Base-by-base conservation (phyloP, 2,329 filamentous ascomycete genomes). In the Stromatinia cepivora region DNA sequence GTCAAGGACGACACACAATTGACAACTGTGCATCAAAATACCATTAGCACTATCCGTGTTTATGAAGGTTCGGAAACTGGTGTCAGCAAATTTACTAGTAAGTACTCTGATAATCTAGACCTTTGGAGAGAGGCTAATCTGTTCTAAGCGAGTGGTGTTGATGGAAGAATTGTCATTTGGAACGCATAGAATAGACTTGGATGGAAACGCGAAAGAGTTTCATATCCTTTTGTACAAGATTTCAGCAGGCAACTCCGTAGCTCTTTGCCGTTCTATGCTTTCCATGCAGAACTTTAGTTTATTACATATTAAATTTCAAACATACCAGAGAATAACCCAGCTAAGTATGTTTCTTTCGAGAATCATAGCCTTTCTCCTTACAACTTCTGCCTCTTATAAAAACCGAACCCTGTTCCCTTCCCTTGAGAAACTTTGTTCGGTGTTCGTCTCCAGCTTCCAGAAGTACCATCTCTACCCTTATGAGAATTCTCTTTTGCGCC, bases 1-100 rank as follows among this genome's bases (percentile, higher is more conserved):
- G 84, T 85, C 69, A 92, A 92, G 78, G 93, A 97, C 77, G 94
- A 98, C 79, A 97, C 94, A 5, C 92, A 97, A 82, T 85, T 99
- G 75, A 95, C 93, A 82, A 98, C 95, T 15, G 88, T 95, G 59
- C 95, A 99, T 81, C 95, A 99, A 80, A 99, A 99, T 82, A 97
- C 94, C 36, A 92, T 99, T 78, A 93, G 88, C 77, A 97, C 89
- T 2, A 84, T 99, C 64, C 88, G 95, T 56, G 85, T 88, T 28
- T 97, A 90, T 79, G 88, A 93, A 76, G 86, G 86, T 69, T 83
- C 84, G 54, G 88, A 86, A 45, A 87, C 85, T 59, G 81, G 81
- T 56, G 88, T 97, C 13, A 86, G 82, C 71, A 93, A 94, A 81
- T 94, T 98, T 76, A 97, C 91, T 82, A 95, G 92, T 93, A 87